phyloP scores from a whole-genome alignment of 2,329 filamentous ascomycete genomes.

The Calonectria ilicicola region DNA sequence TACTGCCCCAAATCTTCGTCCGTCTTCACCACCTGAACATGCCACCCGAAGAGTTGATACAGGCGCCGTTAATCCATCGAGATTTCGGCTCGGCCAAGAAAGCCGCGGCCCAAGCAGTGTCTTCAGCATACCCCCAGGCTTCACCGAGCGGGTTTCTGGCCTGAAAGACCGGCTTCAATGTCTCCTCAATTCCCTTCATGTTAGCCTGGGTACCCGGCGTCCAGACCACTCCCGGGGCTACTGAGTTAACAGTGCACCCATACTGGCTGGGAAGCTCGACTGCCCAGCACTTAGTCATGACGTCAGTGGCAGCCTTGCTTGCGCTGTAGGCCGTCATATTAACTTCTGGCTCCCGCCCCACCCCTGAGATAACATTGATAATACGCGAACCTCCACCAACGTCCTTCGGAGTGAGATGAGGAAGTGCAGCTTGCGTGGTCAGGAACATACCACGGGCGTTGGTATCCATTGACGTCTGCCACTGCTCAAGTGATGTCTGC shows the following conservation, averaged over 20 bases:
- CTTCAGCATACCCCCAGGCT: not conserved
- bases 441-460: conserved; percentile 13
- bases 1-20: not conserved
- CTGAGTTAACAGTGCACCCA: conserved; percentile 5
- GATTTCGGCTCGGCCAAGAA: not conserved
- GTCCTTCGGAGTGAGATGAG: not conserved
- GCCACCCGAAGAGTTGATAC: not conserved
- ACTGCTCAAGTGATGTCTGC: conserved; percentile 1
- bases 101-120: not conserved
- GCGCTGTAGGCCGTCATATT: not conserved
- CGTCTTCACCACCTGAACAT: not conserved
- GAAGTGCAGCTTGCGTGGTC: not conserved
- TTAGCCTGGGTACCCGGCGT: not conserved
- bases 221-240: not conserved
- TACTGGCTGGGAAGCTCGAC: not conserved
- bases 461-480: conserved; percentile 15
- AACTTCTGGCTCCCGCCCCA: not conserved
- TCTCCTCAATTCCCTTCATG: not conserved
- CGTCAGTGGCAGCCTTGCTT: not conserved
- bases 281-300: conserved; percentile 9
- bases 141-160: not conserved
- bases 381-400: not conserved
- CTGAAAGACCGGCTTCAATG: not conserved
- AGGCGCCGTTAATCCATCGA: not conserved
- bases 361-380: not conserved